phyloP scores from a whole-genome alignment of 768 basidiomycete genomes.

The Lanmaoa pseudosensibilis region DNA sequence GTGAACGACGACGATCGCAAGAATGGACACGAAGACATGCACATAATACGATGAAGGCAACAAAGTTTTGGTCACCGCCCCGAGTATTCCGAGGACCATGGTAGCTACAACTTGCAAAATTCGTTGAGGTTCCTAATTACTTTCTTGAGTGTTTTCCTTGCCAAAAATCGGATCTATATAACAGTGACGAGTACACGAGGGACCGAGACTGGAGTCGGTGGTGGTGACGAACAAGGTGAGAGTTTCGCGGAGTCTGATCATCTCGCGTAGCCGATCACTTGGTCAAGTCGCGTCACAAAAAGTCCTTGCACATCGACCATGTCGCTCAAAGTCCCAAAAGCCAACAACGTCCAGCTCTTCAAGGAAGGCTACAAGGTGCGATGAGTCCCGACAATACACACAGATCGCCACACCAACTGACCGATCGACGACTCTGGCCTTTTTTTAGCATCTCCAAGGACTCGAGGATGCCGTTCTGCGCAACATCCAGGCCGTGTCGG shows the following conservation, averaged over 20 bases:
- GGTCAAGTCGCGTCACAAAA: slow-evolving; percentile 13
- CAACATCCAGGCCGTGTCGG: slow-evolving; percentile 94
- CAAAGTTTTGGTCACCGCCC: slow-evolving; percentile 39
- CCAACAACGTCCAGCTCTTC: slow-evolving; percentile 87
- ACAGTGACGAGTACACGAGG: not conserved
- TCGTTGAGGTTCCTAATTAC: too few relatives aligned
- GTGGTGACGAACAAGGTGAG: not conserved
- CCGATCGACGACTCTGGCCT: not conserved
- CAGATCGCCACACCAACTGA: slow-evolving; percentile 6
- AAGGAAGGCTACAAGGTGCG: slow-evolving; percentile 94
- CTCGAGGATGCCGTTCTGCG: slow-evolving; percentile 96
- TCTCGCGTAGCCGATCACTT: not conserved
- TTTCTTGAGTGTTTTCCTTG: not conserved
- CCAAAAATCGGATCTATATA: not conserved
- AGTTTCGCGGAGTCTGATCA: slow-evolving; percentile 17
- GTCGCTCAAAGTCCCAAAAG: slow-evolving; percentile 93
- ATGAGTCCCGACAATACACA: not conserved
- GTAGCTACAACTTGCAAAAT: not conserved
- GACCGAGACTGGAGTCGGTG: not conserved
- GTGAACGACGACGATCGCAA: slow-evolving; percentile 48
- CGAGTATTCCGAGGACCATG: slow-evolving; percentile 58
- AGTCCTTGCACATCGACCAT: slow-evolving; percentile 40
- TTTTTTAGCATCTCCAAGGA: slow-evolving; percentile 70
- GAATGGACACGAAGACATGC: slow-evolving; percentile 47
- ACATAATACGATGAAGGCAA: slow-evolving; percentile 60